A percentile compares a stretch with the other conserved stretches of the same genome.
Evolutionary conservation across 371 early-diverging fungal species (phyloP).

Genomic region (Syncephalastrum sp.): DNA sequence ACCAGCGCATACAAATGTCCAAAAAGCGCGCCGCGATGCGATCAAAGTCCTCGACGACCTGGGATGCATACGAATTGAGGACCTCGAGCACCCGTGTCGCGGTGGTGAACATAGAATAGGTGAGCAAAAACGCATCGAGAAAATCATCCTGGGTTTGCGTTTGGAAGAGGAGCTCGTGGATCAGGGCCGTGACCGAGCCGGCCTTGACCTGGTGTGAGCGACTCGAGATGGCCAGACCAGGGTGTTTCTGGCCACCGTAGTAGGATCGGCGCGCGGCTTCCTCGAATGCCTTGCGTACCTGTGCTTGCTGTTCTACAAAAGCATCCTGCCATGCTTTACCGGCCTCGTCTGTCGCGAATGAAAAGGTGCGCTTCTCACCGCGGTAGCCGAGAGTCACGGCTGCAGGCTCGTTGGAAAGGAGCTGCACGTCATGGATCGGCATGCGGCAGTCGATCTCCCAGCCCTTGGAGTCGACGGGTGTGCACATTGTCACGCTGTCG

Average conservation of each 20-base stretch:
- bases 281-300: background rate
- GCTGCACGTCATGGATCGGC: no score
- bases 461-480: no score
- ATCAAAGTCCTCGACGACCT: slow-evolving; percentile 6
- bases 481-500: no score
- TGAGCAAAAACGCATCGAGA: slow-evolving; percentile 52
- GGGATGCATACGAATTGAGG: slow-evolving; percentile 37
- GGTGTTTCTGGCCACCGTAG: slow-evolving; percentile 8
- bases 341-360: background rate
- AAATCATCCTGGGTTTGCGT: slow-evolving; percentile 20
- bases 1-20: slow-evolving; percentile 30
- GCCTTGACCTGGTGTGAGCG: slow-evolving; percentile 29
- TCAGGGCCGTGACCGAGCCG: slow-evolving; percentile 63
- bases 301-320: background rate
- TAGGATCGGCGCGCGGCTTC: background rate
- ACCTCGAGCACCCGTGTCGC: slow-evolving; percentile 48
- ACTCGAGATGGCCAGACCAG: slow-evolving; percentile 9
- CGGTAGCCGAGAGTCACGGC: no score
- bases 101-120: slow-evolving; percentile 60
- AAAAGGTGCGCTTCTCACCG: slow-evolving; percentile 5
- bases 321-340: slow-evolving; percentile 9
- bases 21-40: slow-evolving; percentile 14
- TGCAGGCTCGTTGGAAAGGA: no score
- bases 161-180: slow-evolving; percentile 64
- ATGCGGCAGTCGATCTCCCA: no score